These are phyloP conservation scores for Gymnopus androsaceus DNA, from an alignment of 1,284 basidiomycete genomes.

Conservation along the genomic window DNA sequence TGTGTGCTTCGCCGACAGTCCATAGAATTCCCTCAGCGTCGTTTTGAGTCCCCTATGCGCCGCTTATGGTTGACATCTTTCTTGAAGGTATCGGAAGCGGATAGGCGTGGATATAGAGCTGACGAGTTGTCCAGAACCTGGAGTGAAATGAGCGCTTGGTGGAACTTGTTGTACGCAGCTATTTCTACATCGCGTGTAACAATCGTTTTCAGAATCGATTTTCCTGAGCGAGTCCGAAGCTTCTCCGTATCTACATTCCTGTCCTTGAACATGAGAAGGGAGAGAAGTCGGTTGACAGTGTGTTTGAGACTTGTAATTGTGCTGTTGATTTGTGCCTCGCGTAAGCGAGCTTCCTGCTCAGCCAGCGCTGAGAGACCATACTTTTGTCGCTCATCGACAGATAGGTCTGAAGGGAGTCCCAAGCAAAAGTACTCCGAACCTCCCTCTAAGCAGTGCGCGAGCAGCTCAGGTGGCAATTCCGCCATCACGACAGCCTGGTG, in stretches of 20 bases:
- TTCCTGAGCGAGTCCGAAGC: not conserved
- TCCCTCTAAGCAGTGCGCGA: not conserved
- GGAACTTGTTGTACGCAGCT: not conserved
- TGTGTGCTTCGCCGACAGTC: not conserved
- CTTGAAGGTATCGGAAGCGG: not conserved
- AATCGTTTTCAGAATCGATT: not conserved
- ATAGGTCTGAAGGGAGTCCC: constrained; percentile 2
- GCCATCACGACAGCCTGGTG: not conserved
- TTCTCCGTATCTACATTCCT: not conserved
- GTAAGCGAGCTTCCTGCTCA: not conserved
- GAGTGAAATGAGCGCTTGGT: not conserved
- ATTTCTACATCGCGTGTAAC: not conserved
- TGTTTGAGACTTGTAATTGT: not conserved
- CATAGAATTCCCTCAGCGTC: constrained; percentile 5
- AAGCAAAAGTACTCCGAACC: not conserved
- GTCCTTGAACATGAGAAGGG: not conserved
- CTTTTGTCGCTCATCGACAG: not conserved
- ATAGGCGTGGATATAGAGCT: not conserved
- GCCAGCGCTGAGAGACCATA: not conserved
- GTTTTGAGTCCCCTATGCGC: not conserved
- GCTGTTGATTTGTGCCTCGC: not conserved
- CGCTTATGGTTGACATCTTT: not conserved
- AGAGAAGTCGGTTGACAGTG: not conserved
- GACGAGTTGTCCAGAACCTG: not conserved
- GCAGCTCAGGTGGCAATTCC: not conserved